Percentiles rank a stretch among this genome's conserved stretches.
These are phyloP conservation scores for Microcyclospora pomicola DNA, from an alignment of 2,329 filamentous ascomycete genomes.

Conservation along the genomic window DNA sequence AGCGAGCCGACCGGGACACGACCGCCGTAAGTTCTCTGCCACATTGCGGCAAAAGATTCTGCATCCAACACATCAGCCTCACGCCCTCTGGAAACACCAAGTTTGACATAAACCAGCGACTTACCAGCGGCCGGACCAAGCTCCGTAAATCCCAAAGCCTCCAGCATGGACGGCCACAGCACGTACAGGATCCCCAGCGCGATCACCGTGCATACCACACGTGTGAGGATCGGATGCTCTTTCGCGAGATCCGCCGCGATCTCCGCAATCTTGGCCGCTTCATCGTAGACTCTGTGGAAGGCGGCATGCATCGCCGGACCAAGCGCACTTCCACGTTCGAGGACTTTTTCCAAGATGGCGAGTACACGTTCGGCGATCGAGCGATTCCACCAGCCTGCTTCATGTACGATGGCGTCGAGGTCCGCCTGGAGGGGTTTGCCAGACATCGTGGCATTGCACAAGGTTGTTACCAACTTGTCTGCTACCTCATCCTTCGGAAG, in stretches of 20 bases:
- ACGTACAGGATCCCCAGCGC: slow-evolving; percentile 1
- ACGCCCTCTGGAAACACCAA: too few relatives aligned
- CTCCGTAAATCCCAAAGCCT: not conserved
- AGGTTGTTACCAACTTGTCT: too few relatives aligned
- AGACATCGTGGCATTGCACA: too few relatives aligned
- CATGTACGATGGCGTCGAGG: too few relatives aligned
- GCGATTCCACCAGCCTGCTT: too few relatives aligned
- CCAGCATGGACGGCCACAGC: not conserved
- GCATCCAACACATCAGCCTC: not conserved
- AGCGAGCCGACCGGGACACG: not conserved
- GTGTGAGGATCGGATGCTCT: not conserved
- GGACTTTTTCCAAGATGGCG: too few relatives aligned
- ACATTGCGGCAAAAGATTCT: not conserved
- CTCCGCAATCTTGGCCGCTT: not conserved
- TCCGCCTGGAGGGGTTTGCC: too few relatives aligned
- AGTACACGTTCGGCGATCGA: too few relatives aligned
- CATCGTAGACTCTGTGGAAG: not conserved
- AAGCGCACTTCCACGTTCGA: too few relatives aligned
- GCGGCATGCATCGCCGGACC: not conserved
- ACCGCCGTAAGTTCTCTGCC: not conserved
- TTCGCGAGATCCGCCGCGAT: not conserved
- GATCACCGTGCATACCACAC: not conserved
- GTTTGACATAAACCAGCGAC: too few relatives aligned
- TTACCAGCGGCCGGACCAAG: not conserved
- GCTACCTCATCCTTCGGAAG: too few relatives aligned